Evolutionary conservation across 768 basidiomycete genomes (phyloP), one percentile per base, ranked within the genome.

Genomic region (Calocybe indica): DNA sequence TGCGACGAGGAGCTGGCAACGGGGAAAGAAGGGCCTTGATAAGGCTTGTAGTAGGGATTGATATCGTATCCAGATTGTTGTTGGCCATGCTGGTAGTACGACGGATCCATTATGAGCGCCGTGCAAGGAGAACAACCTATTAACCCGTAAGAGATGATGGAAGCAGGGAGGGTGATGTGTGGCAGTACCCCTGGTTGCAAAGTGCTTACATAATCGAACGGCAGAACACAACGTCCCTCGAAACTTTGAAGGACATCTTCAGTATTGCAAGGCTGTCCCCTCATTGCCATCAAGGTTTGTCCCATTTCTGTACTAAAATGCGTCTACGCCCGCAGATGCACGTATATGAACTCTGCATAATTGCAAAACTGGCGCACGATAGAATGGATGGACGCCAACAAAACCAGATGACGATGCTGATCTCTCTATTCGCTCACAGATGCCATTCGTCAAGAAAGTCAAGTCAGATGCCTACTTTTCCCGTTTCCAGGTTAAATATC

Each of bases 391-490:
- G 54, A 48, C 9, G 34, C 36, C 32, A 34, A 30, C 37, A 31
- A 15, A 13, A 47, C 40, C 57, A 63, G 74, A 76, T 76, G 63
- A 56, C 60, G 43, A 50, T 40, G 15, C 48, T 39, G n/a, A 38
- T 38, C 45, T 52, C 31, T 43, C 50, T 41, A 33, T 49, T 45
- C 35, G 37, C 39, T 41, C 30, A 22, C 45, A 78, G 76, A 90
- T 92, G 95, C 95, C 94, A 52, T 98, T 96, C 80, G 88, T 96
- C 77, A 97, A 97, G 76, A 85, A 87, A 58, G 68, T 94, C 76
- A 97, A 99, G 79, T 89, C 90, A 62, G 82, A 83, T 67, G 91
- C 95, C 62, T 97, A 97, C 85, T 96, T 92, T 76, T 96, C 93
- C 53, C 85, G 94, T 54, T 96, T 87, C 79, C 92, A 96, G 76